phyloP scores from a whole-genome alignment of 2,329 filamentous ascomycete species.

The Decorospora gaudefroyi region DNA sequence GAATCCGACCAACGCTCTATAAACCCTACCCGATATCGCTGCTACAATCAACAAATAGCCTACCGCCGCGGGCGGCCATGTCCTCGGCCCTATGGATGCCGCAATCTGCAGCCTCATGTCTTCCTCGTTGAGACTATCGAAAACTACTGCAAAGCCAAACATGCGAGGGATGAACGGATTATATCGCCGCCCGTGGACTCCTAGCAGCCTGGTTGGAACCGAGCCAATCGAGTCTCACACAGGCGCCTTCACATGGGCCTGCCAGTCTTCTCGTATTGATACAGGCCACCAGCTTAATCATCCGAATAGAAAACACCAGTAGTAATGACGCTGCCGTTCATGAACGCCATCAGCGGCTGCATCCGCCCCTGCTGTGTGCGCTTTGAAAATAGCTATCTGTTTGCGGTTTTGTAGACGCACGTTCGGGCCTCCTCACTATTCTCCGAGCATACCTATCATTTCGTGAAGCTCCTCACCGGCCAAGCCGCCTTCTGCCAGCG shows the following conservation, averaged over 20 bases:
- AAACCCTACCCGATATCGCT: constrained; percentile 4
- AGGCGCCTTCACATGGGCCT: not conserved
- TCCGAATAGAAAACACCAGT: constrained; percentile 15
- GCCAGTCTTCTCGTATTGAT: constrained; percentile 9
- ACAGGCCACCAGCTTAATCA: constrained; percentile 22
- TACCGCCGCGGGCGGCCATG: constrained; percentile 3
- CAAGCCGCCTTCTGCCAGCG: constrained; percentile 16
- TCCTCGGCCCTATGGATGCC: constrained; percentile 7
- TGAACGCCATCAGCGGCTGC: constrained; percentile 17
- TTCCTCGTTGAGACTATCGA: constrained; percentile 9
- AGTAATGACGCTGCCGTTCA: constrained; percentile 1
- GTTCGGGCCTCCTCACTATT: constrained; percentile 32
- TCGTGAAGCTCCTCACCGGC: constrained; percentile 17
- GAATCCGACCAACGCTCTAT: too few species aligned
- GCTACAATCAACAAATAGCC: constrained; percentile 4
- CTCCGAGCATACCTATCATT: constrained; percentile 23
- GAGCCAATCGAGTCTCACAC: constrained; percentile 10
- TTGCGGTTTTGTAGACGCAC: constrained; percentile 15
- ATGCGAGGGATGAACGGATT: constrained; percentile 1
- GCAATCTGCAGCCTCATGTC: constrained; percentile 5
- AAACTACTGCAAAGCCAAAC: constrained; percentile 14
- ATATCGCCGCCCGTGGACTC: not conserved
- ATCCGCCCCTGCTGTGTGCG: constrained; percentile 8
- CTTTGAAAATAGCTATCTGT: constrained; percentile 10
- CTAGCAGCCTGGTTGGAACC: constrained; percentile 6